Evolutionary conservation across 108 stramenopile species (phyloP), one percentile per base, ranked within the genome.

Genomic region (Cyclotella kingstonii): DNA sequence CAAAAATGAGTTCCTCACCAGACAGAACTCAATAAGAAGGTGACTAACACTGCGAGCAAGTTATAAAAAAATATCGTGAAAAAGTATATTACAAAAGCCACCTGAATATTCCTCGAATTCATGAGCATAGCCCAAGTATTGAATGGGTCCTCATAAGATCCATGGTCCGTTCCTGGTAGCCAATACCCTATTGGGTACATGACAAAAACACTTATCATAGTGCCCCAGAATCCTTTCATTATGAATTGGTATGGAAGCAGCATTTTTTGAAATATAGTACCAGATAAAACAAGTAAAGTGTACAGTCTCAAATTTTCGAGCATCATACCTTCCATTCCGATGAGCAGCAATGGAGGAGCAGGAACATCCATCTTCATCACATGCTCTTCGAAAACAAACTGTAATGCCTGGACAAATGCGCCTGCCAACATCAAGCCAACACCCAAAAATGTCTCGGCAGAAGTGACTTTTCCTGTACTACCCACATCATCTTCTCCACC

Each of bases 31-130:
- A 96, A 78, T 73, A 86, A 60, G 54, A 89, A 95, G 35, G 95
- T 96, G 14, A 98, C 95, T 61, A 96, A 73, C 12, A 98, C 91
- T 14, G 96, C 95, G 51, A 96, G 84, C 45, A 94, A 80, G 74
- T 98, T 97, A 91, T 97, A 98, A 26, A 65, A 65, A 66, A 96
- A 95, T 50, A 96, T 95, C 4, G 91, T 68, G 48, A 93, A 48
- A 66, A 97, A 94, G 70, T 97, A 98, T 35, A 90, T 53, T 2
- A 46, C 33, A 34, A 89, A 86, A 19, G 81, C 65, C 17, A 63
- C 30, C 49, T 91, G 83, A 31, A 91, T 84, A 51, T 77, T 73
- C 19, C 44, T 54, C 9, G 80, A 76, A 56, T 90, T 81, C 29
- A 55, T 58, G 43, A 93, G 59, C 89, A 93, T 88, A 54, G 72